A percentile compares a stretch with the other conserved stretches of the same genome.
Evolutionary conservation across 192 early-diverging fungal genomes (phyloP).

Genomic region (Allomyces macrogynus): DNA sequence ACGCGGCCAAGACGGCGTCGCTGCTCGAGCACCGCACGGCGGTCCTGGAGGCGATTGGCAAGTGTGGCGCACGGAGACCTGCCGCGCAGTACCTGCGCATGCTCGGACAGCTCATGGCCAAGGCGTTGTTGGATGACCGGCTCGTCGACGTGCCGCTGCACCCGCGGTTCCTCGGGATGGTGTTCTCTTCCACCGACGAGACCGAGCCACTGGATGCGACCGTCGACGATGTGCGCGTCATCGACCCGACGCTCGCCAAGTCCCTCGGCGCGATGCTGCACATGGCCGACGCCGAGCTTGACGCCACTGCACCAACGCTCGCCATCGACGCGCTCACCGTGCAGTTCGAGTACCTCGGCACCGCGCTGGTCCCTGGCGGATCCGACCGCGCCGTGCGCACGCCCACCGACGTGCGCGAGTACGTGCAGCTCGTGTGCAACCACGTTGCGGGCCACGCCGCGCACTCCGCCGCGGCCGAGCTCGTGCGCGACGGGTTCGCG

Average conservation of each 20-base stretch:
- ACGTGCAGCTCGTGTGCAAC: neutral
- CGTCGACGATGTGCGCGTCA: neutral
- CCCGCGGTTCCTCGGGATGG: constrained; percentile 46
- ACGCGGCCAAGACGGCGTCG: constrained; percentile 28
- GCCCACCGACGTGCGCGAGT: neutral
- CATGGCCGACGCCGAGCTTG: neutral
- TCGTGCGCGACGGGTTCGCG: neutral
- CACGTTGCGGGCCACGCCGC: neutral
- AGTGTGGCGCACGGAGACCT: constrained; percentile 23
- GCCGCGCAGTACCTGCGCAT: constrained; percentile 41
- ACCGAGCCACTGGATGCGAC: neutral
- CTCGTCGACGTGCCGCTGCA: constrained; percentile 69
- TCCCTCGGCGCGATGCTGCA: neutral
- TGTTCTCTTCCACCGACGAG: constrained; percentile 22
- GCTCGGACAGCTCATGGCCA: constrained; percentile 70
- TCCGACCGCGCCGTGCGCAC: neutral
- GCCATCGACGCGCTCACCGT: neutral
- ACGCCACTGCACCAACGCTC: too few species aligned
- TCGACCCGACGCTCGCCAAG: neutral
- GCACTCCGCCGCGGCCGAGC: neutral
- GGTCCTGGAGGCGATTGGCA: constrained; percentile 3
- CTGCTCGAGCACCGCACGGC: constrained; percentile 9
- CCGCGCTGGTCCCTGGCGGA: neutral
- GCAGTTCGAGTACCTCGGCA: neutral
- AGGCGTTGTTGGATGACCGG: constrained; percentile 66